These are phyloP conservation scores for Casuarina cunninghamiana DNA, from an alignment of 306 rosid genomes.

Conservation along the genomic window DNA sequence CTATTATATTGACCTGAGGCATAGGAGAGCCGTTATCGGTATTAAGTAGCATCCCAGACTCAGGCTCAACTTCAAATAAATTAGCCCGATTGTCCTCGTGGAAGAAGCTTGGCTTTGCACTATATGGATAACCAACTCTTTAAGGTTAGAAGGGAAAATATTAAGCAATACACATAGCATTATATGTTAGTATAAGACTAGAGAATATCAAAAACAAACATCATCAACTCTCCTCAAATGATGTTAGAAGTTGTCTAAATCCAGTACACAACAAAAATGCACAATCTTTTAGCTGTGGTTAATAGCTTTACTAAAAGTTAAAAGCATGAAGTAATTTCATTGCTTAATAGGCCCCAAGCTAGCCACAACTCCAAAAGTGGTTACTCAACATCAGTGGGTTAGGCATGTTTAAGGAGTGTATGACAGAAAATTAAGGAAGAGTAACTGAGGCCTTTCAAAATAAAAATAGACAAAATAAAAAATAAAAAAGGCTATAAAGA, in stretches of 20 bases:
- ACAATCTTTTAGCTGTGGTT: background rate
- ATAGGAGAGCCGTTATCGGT: conserved; percentile 96
- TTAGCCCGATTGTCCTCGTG: conserved; percentile 85
- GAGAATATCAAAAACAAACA: background rate
- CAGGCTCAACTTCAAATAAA: conserved; percentile 85
- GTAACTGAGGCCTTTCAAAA: too few relatives aligned
- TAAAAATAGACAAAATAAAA: background rate
- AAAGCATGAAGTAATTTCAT: background rate
- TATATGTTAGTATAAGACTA: background rate
- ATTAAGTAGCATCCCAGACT: conserved; percentile 89
- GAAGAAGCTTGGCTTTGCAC: conserved; percentile 98
- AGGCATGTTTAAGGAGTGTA: background rate
- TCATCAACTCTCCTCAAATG: background rate
- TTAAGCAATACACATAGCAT: background rate
- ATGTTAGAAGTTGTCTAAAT: background rate
- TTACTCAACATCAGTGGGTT: too few relatives aligned
- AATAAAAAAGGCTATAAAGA: background rate
- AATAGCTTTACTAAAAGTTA: background rate
- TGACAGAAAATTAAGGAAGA: background rate
- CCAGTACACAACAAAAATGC: background rate
- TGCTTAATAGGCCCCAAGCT: background rate
- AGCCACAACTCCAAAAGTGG: too few relatives aligned
- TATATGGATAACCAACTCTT: conserved; percentile 37
- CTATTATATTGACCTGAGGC: conserved; percentile 63
- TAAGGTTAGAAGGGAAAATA: conserved; percentile 30